phyloP scores from a whole-genome alignment of 805 yeast genomes.

The Priceomyces castillae region DNA sequence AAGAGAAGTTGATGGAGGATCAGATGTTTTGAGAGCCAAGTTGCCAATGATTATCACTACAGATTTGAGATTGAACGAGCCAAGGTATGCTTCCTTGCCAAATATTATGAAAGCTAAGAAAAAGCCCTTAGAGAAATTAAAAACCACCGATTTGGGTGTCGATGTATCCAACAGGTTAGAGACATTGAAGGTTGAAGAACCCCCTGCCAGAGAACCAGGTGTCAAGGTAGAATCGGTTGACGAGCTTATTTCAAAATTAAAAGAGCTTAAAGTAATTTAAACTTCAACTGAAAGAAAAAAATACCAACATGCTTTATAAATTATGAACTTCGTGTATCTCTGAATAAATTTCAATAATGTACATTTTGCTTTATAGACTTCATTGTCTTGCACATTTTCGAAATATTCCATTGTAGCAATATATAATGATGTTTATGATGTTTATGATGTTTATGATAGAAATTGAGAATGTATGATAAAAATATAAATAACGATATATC shows the following conservation, averaged over 20 bases:
- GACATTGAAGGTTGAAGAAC: slow-evolving; percentile 75
- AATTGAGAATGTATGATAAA: too few relatives aligned
- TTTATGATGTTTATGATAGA: too few relatives aligned
- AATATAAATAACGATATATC: not conserved
- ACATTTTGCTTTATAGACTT: not conserved
- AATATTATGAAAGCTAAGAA: slow-evolving; percentile 98
- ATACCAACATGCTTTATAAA: not conserved
- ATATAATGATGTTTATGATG: too few relatives aligned
- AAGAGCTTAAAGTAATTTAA: slow-evolving; percentile 69
- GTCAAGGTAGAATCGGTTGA: slow-evolving; percentile 77
- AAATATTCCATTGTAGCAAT: too few relatives aligned
- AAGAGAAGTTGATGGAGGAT: slow-evolving; percentile 95
- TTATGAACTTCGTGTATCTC: not conserved
- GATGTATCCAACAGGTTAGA: slow-evolving; percentile 64
- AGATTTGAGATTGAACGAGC: slow-evolving; percentile 90
- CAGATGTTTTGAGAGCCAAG: slow-evolving; percentile 71
- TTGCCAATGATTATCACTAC: slow-evolving; percentile 88
- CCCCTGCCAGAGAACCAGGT: slow-evolving; percentile 80
- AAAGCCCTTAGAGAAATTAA: slow-evolving; percentile 75
- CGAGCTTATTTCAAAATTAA: slow-evolving; percentile 74
- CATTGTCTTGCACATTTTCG: not conserved
- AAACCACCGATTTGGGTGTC: slow-evolving; percentile 65
- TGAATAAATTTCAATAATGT: not conserved
- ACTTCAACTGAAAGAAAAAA: not conserved
- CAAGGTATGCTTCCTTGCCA: slow-evolving; percentile 93